Percentiles rank a stretch among this genome's conserved stretches.
Evolutionary conservation across 495 filamentous ascomycete species (phyloP).

Genomic region (Xylaria castorea): DNA sequence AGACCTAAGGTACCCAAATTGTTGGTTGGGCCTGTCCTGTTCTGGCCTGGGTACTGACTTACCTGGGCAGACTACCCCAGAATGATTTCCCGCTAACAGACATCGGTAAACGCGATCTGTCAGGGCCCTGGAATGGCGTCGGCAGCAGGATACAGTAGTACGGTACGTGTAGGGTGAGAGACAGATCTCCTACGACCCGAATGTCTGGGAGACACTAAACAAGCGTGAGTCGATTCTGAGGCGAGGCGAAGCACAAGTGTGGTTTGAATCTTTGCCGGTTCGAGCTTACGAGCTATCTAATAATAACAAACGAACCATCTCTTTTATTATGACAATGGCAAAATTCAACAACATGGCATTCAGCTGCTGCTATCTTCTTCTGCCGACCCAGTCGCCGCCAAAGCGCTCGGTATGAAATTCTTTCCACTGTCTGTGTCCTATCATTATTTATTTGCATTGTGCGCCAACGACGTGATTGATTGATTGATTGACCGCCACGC

Average conservation of each 20-base stretch:
- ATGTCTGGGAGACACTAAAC: constrained; percentile 44
- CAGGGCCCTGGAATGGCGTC: constrained; percentile 37
- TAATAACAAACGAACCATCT: constrained; percentile 10
- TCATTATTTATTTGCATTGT: background rate
- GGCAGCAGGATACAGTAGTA: constrained; percentile 22
- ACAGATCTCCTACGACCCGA: constrained; percentile 45
- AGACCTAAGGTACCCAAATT: constrained; percentile 10
- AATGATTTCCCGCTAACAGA: constrained; percentile 45
- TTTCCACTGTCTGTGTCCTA: background rate
- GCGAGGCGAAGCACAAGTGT: constrained; percentile 20
- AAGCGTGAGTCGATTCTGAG: constrained; percentile 42
- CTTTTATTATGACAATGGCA: background rate
- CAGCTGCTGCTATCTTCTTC: background rate
- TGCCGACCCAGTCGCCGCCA: background rate
- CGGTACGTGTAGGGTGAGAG: constrained; percentile 28
- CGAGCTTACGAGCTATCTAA: constrained; percentile 15
- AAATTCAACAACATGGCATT: background rate
- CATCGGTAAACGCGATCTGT: constrained; percentile 39
- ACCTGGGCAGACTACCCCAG: constrained; percentile 40
- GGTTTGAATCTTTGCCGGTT: constrained; percentile 16
- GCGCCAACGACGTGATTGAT: background rate
- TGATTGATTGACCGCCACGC: constrained; percentile 25
- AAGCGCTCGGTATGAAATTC: background rate
- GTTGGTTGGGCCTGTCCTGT: constrained; percentile 7
- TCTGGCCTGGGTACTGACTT: constrained; percentile 8